These are phyloP conservation scores for Phtheirospermum japonicum DNA, from an alignment of 257 asterid species.

Conservation along the genomic window DNA sequence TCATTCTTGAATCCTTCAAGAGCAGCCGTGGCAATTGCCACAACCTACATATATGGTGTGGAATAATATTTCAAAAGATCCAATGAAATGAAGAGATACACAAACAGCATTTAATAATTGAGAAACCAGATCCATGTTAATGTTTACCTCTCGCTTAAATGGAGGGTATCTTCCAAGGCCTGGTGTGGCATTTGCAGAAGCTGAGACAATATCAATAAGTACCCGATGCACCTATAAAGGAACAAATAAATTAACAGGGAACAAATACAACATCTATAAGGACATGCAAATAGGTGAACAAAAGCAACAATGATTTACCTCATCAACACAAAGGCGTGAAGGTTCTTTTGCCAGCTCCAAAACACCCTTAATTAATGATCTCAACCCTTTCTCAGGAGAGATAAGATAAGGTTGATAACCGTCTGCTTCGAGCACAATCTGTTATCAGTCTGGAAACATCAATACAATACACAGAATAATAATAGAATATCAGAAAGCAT, in stretches of 20 bases:
- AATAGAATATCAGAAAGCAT: constrained; percentile 8
- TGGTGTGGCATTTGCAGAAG: constrained; percentile 95
- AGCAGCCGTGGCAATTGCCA: constrained; percentile 85
- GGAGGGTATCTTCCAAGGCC: constrained; percentile 99
- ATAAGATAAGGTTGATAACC: constrained; percentile 99
- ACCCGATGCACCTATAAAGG: constrained; percentile 81
- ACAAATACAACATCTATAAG: constrained; percentile 41
- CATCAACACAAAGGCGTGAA: constrained; percentile 97
- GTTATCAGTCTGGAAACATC: constrained; percentile 30
- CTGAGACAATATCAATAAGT: constrained; percentile 81
- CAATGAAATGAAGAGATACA: constrained; percentile 2
- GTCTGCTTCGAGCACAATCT: constrained; percentile 98
- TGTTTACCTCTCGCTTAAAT: constrained; percentile 86
- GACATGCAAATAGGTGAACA: not conserved
- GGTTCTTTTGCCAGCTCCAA: constrained; percentile 88
- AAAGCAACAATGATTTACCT: constrained; percentile 45
- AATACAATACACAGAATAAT: constrained; percentile 16
- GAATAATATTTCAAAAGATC: constrained; percentile 20
- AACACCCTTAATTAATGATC: constrained; percentile 77
- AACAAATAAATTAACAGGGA: constrained; percentile 35
- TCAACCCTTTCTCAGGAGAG: constrained; percentile 93
- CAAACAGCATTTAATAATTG: constrained; percentile 23
- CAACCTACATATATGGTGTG: constrained; percentile 47
- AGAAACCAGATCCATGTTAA: constrained; percentile 17
- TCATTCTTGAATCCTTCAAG: constrained; percentile 88